Evolutionary conservation across 192 early-diverging fungal species (phyloP).

Genomic region (Backusella sp.): DNA sequence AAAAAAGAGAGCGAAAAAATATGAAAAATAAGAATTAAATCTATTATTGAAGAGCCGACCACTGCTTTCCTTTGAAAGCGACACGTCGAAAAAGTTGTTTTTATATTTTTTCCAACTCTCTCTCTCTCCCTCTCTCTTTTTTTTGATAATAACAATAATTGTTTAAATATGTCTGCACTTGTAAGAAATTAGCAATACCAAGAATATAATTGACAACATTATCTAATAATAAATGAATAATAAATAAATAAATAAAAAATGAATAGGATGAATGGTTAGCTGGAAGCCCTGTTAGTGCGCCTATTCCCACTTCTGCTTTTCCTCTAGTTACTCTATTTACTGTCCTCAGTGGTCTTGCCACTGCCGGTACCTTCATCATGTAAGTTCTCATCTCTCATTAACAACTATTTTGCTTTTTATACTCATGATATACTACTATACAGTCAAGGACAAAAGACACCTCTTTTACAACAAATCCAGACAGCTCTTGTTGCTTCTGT

Average conservation of each 20-base stretch:
- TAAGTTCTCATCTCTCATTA: slow-evolving; percentile 15
- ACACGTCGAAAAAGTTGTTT: slow-evolving; percentile 3
- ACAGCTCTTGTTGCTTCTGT: slow-evolving; percentile 35
- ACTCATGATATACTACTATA: neutral
- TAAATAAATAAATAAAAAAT: too few relatives aligned
- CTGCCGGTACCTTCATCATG: slow-evolving; percentile 28
- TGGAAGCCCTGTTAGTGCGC: slow-evolving; percentile 16
- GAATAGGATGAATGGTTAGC: slow-evolving; percentile 31
- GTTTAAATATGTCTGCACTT: slow-evolving; percentile 18
- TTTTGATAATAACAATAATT: neutral
- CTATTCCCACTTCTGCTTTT: slow-evolving; percentile 24
- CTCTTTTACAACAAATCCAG: slow-evolving; percentile 26
- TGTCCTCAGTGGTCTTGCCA: slow-evolving; percentile 18
- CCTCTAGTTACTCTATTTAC: slow-evolving; percentile 18
- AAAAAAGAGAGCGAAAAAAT: neutral
- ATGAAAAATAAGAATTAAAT: neutral
- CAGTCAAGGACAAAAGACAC: slow-evolving; percentile 18
- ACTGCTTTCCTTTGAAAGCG: neutral
- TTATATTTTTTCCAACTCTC: neutral
- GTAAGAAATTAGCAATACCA: slow-evolving; percentile 11
- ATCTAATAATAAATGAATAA: neutral
- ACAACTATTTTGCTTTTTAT: too few relatives aligned
- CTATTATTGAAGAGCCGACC: neutral
- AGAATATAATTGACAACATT: neutral
- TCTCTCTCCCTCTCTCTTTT: neutral